phyloP scores from a whole-genome alignment of 306 rosid species.

The Inga leiocalycina region DNA sequence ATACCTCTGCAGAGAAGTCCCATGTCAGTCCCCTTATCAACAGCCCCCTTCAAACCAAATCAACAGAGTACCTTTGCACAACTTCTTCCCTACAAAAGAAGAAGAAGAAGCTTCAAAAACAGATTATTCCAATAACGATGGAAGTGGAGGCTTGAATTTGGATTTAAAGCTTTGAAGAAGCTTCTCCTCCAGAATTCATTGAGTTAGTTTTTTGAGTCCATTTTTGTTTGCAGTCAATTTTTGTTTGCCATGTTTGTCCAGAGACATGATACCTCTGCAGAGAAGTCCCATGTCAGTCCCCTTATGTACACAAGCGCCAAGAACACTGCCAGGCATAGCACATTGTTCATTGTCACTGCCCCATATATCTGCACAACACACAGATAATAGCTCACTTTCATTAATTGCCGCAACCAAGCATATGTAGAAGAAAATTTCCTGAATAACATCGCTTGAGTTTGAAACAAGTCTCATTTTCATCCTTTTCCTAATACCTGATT shows the following conservation, averaged over 20 bases:
- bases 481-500: background rate
- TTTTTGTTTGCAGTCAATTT: background rate
- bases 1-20: constrained; percentile 89
- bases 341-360: constrained; percentile 91
- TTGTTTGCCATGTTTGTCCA: constrained; percentile 55
- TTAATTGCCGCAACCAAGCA: background rate
- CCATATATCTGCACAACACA: constrained; percentile 78
- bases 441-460: background rate
- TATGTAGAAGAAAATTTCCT: background rate
- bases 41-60: no score
- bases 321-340: constrained; percentile 86
- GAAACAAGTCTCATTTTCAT: background rate
- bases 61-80: no score
- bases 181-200: no score
- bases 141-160: no score
- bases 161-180: no score
- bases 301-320: constrained; percentile 79
- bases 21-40: constrained; percentile 66
- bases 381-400: background rate
- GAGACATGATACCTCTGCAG: constrained; percentile 73
- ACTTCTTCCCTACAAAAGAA: no score
- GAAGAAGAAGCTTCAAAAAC: no score
- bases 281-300: constrained; percentile 90
- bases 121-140: constrained; percentile 45
- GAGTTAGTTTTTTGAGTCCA: no score